Conservation (phyloP, 1,284 basidiomycete species). For the Dichomitus squalens region DNA sequence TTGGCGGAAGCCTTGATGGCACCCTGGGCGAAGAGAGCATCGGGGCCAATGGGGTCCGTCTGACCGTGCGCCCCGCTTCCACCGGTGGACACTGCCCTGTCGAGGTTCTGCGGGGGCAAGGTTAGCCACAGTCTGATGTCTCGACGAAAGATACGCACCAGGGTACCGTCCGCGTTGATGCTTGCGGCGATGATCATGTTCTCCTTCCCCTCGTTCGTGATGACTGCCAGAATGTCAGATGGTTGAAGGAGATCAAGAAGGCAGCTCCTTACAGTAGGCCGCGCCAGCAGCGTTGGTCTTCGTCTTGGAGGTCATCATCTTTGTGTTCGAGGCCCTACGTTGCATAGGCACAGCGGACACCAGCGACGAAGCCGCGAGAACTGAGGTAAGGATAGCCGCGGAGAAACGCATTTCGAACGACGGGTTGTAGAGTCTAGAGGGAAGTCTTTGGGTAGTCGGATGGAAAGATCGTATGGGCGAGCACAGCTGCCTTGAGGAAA, state of each 20-base stretch:
- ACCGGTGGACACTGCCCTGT: conserved; percentile 35
- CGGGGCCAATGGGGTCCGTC: conserved; percentile 38
- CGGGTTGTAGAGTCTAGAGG: not conserved
- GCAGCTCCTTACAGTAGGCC: conserved; percentile 14
- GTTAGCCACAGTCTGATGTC: not conserved
- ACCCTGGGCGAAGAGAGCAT: conserved; percentile 50
- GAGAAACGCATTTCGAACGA: conserved; percentile 17
- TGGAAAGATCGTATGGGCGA: conserved; percentile 6
- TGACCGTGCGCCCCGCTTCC: conserved; percentile 45
- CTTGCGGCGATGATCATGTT: conserved; percentile 25
- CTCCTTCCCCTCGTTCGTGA: conserved; percentile 25
- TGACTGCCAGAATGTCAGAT: conserved; percentile 13
- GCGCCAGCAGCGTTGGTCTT: conserved; percentile 14
- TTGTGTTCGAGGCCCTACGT: conserved; percentile 5
- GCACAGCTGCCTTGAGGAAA: conserved; percentile 19
- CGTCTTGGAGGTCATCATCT: conserved; percentile 15
- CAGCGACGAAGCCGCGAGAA: conserved; percentile 12
- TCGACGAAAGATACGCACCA: conserved; percentile 10
- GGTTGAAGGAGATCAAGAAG: not conserved
- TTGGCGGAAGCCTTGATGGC: conserved; percentile 44
- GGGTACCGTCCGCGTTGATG: conserved; percentile 24
- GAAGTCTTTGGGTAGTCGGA: not conserved
- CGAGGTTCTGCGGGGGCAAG: conserved; percentile 13
- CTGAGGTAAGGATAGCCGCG: conserved; percentile 9
- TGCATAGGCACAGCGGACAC: conserved; percentile 16